Base-by-base conservation (phyloP, 2,329 filamentous ascomycete genomes). In the Dryadomyces sulphureus region DNA sequence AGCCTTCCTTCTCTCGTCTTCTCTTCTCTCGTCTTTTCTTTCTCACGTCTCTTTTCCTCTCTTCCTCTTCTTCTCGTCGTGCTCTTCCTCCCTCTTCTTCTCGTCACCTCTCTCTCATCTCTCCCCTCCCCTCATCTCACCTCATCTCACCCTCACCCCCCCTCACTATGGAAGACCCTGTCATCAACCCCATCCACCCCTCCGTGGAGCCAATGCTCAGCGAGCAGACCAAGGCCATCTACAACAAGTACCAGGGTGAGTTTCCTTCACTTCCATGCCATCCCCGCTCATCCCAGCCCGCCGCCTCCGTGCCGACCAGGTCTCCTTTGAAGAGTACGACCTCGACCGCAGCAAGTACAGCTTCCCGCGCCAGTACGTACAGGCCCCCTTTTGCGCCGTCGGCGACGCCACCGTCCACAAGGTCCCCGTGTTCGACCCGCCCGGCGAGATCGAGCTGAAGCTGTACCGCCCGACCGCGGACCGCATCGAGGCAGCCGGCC, bases 221-320 rank as follows among this genome's bases (percentile, higher is more conserved):
- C 38, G 41, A 41, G 14, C 43, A 47, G 32, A 43, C 45, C 43
- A 46, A 49, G 22, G 40, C 24, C 6, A 45, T 51, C n/a, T 51
- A 51, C 45, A 49, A 47, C 39, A 38, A 45, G 20, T 45, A 51
- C 25, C 49, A 51, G 19, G 38, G 49, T 47, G 21, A 12, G 49
- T 32, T 6, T 22, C n/a, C 24, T 11, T n/a, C n/a, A n/a, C n/a
- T 32, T 21, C 24, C 16, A 5, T n/a, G 2, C n/a, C 24, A 9
- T 12, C n/a, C 12, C 20, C 34, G 3, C 8, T 44, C 17, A 3
- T 24, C 11, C 11, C 36, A 51, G 49, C 43, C 14, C 8, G 27
- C 24, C 45, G 49, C 8, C 45, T 51, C 11, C 49, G 49, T 2
- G 49, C 49, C 2, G 49, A 51, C 47, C 49, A 51, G 40, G 49